Percentiles rank a stretch among this genome's conserved stretches.
phyloP scores from a whole-genome alignment of 225 moss, liverwort and hornwort genomes.

The Marchantia polymorpha region DNA sequence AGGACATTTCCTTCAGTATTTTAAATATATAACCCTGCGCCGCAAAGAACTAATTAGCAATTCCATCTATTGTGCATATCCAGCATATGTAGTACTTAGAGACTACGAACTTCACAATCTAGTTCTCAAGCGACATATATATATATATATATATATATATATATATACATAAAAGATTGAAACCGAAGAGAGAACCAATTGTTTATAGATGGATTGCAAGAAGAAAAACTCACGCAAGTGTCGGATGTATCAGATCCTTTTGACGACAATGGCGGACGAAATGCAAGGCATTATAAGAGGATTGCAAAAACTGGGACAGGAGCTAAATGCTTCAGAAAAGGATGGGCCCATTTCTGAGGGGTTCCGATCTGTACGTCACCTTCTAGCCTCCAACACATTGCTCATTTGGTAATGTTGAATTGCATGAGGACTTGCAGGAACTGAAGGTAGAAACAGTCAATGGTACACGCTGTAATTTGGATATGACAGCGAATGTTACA shows the following conservation, averaged over 20 bases:
- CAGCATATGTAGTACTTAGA: neutral
- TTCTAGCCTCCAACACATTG: neutral
- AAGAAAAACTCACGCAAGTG: neutral
- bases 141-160: too few species aligned
- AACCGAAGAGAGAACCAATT: too few species aligned
- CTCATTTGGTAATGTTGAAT: neutral
- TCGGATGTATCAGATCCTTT: slow-evolving; percentile 51
- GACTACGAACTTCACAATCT: neutral
- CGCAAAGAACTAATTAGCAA: too few species aligned
- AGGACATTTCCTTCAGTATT: neutral
- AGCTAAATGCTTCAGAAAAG: slow-evolving; percentile 78
- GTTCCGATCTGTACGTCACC: slow-evolving; percentile 57
- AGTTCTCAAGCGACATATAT: neutral
- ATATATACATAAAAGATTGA: too few species aligned
- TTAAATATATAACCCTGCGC: neutral
- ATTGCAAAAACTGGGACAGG: slow-evolving; percentile 81
- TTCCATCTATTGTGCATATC: neutral
- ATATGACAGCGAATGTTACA: too few species aligned
- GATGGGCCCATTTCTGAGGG: slow-evolving; percentile 78
- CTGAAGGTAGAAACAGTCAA: too few species aligned
- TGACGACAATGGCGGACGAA: slow-evolving; percentile 86
- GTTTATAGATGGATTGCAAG: neutral
- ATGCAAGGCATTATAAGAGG: slow-evolving; percentile 94
- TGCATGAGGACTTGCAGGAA: neutral
- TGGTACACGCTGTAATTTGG: too few species aligned